Conservation (phyloP, 2,329 filamentous ascomycete species). For the Clarireedia paspali region DNA sequence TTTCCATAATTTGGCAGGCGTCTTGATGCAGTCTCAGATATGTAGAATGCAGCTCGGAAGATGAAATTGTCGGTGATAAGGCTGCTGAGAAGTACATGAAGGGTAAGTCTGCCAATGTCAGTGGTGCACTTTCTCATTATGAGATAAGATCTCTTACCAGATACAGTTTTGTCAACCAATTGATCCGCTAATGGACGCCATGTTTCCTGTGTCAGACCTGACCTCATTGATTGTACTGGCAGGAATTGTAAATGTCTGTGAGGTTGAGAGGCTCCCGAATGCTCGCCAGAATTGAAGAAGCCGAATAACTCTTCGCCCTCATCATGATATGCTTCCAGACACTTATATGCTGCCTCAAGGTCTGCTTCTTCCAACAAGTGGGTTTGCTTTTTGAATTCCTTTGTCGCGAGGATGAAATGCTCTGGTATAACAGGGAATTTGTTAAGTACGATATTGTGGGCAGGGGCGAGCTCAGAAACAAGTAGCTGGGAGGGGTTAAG, state of each 20-base stretch:
- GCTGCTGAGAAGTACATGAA: slow-evolving; percentile 25
- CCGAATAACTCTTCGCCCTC: slow-evolving; percentile 37
- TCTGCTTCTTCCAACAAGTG: slow-evolving; percentile 53
- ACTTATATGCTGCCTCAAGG: slow-evolving; percentile 52
- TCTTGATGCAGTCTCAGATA: slow-evolving; percentile 22
- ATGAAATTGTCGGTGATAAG: slow-evolving; percentile 13
- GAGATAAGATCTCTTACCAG: slow-evolving; percentile 8
- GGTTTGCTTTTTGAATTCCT: slow-evolving; percentile 55
- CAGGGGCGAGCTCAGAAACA: slow-evolving; percentile 44
- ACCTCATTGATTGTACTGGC: slow-evolving; percentile 54
- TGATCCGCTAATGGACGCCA: slow-evolving; percentile 45
- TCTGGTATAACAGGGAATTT: slow-evolving; percentile 65
- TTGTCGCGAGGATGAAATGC: slow-evolving; percentile 66
- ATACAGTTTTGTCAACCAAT: slow-evolving; percentile 21
- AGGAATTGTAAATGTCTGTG: slow-evolving; percentile 68
- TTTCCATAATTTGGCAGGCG: slow-evolving; percentile 12
- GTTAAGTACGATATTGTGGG: slow-evolving; percentile 62
- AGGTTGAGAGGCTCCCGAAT: slow-evolving; percentile 64
- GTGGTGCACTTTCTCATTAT: background rate
- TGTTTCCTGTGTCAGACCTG: slow-evolving; percentile 32
- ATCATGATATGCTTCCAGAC: slow-evolving; percentile 41
- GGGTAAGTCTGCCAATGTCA: slow-evolving; percentile 19
- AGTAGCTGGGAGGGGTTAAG: slow-evolving; percentile 50
- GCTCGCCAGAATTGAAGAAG: slow-evolving; percentile 51
- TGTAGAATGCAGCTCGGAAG: slow-evolving; percentile 18